These are phyloP conservation scores for Amanita rimosa DNA, from an alignment of 768 basidiomycete species.

Conservation along the genomic window DNA sequence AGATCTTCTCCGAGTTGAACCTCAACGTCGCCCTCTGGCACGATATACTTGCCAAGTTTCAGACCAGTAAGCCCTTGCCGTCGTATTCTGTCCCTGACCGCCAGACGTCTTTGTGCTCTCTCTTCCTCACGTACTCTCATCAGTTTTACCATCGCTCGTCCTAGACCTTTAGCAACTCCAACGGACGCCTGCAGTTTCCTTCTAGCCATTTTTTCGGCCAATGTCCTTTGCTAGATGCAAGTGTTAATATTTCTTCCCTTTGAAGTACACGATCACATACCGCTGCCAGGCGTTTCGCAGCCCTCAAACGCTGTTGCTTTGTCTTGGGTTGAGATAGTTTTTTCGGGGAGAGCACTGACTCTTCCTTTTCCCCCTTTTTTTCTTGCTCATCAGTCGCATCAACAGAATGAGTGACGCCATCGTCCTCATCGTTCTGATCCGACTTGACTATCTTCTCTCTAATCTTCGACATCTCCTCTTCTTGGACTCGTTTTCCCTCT, in stretches of 20 bases:
- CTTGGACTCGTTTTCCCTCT: constrained; percentile 47
- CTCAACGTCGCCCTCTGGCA: constrained; percentile 56
- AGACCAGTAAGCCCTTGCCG: constrained; percentile 58
- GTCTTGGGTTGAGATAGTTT: constrained; percentile 32
- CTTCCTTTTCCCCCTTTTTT: constrained; percentile 18
- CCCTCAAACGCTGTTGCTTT: constrained; percentile 51
- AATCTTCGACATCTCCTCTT: constrained; percentile 39
- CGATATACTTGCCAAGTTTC: constrained; percentile 70
- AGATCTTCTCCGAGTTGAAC: constrained; percentile 90
- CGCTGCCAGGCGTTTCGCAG: constrained; percentile 51
- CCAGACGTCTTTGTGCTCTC: constrained; percentile 28
- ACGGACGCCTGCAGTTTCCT: constrained; percentile 57
- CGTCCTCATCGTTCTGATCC: constrained; percentile 21
- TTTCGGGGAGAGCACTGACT: constrained; percentile 18
- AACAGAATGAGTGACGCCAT: constrained; percentile 35
- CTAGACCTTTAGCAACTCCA: constrained; percentile 39
- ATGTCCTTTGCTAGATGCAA: constrained; percentile 43
- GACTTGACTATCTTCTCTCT: constrained; percentile 48
- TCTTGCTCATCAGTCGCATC: constrained; percentile 28
- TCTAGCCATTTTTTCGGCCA: constrained; percentile 44
- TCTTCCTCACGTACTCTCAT: constrained; percentile 30
- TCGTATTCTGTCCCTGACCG: constrained; percentile 37
- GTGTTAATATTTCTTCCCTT: background rate
- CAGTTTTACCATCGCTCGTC: constrained; percentile 25
- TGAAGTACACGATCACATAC: constrained; percentile 22